Base-by-base conservation (phyloP, 176 grass and related monocot species). In the Pharus latifolius region DNA sequence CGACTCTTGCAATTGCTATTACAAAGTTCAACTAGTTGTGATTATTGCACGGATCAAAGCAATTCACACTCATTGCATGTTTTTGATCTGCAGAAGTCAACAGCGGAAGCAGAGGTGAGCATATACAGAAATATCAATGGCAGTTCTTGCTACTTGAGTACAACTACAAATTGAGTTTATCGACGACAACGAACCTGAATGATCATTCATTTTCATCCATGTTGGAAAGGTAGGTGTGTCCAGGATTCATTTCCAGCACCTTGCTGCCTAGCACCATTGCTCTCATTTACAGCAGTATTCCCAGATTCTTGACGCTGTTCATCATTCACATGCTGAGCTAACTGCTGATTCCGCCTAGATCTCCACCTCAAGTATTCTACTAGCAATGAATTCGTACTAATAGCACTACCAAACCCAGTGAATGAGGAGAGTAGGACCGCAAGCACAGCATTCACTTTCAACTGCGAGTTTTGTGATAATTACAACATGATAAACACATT, bases 401-500 rank as follows among this genome's bases (percentile, higher is more conserved):
- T 94, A 57, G 95, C 87, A 72, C 94, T 94, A 14, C 90, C 90
- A 38, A 99, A 99, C 31, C 95, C 95, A 52, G 90, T 99, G 80
- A 94, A 99, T 37, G 95, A 78, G 16, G 90, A 91, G 29, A 99
- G 84, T 34, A 99, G 56, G 64, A 99, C 82, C 2, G 95, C 79
- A 37, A 99, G 84, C 18, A 94, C 87, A 61, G 95, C 1, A 29
- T 67, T 67, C 61, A 99, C 84, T 76, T 13, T 76, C 42, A 94
- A 63, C 95, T 99, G 85, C 49, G 78, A 72, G 23, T 52, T 75
- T 58, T 52, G n/a, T 58, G 25, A 82, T 40, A 55, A 70, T 10
- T 51, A 66, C 15, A 51, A 60, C 54, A 47, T 22, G 63, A 7
- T 13, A 57, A 14, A 57, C 22, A 54, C 47, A 63, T 50, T 49